A percentile compares a stretch with the other conserved stretches of the same genome.
These are phyloP conservation scores for Globisporangium cylindrosporum DNA, from an alignment of 352 stramenopile species.

Conservation along the genomic window DNA sequence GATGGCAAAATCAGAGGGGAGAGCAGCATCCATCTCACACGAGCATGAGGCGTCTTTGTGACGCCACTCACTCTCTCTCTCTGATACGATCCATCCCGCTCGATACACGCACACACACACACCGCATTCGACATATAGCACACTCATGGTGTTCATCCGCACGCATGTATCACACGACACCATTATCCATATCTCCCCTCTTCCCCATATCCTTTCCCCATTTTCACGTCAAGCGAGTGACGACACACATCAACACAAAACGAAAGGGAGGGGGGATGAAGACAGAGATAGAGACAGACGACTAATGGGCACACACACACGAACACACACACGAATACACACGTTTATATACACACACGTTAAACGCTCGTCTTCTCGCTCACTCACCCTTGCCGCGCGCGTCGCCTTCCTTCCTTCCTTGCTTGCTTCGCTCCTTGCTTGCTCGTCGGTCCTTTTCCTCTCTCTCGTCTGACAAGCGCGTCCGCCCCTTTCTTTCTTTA, in stretches of 20 bases:
- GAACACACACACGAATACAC: not conserved
- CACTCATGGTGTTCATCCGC: not conserved
- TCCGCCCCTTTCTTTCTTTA: conserved; percentile 15
- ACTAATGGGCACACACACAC: not conserved
- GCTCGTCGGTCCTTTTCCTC: conserved; percentile 5
- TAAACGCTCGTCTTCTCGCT: not conserved
- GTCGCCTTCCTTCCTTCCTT: conserved; percentile 1
- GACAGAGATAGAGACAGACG: not conserved
- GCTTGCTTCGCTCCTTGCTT: conserved; percentile 1
- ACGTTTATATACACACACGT: conserved; percentile 10
- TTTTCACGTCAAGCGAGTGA: conserved; percentile 7
- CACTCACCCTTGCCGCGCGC: not conserved
- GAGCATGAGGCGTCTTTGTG: not conserved
- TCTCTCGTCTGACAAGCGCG: conserved; percentile 7
- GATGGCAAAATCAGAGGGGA: not conserved
- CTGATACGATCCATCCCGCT: not conserved
- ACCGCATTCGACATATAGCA: not conserved
- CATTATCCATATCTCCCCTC: not conserved
- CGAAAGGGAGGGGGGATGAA: not conserved
- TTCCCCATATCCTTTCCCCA: not conserved
- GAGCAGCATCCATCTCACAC: not conserved
- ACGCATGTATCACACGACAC: not conserved
- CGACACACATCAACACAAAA: conserved; percentile 8
- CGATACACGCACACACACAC: not conserved
- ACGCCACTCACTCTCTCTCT: not conserved